phyloP scores from a whole-genome alignment of 2,329 filamentous ascomycete genomes.

The Aureobasidium lini region DNA sequence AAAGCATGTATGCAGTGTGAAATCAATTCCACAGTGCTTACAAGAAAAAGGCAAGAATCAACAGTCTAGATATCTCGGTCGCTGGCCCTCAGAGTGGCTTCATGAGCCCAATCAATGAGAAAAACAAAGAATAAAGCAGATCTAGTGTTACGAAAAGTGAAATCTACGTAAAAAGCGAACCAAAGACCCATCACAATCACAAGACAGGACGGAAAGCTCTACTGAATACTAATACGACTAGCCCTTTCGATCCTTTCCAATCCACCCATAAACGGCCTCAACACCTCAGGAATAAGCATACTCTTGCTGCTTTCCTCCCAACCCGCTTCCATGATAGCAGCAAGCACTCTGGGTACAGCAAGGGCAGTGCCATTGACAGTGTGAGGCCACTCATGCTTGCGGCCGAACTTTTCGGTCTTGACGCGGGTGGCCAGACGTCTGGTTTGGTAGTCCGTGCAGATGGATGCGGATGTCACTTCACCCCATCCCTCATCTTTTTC shows the following conservation, averaged over 20 bases:
- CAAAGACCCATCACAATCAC: no score
- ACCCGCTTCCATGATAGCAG: conserved; percentile 81
- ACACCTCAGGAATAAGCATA: conserved; percentile 68
- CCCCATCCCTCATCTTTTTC: conserved; percentile 70
- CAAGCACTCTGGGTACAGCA: conserved; percentile 81
- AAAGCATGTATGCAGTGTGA: no score
- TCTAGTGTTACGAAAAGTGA: no score
- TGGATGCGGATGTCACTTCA: conserved; percentile 82
- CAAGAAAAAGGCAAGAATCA: no score
- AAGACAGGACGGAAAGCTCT: background rate
- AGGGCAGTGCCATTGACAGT: conserved; percentile 92
- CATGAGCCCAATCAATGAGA: no score
- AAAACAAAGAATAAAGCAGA: no score
- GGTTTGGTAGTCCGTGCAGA: conserved; percentile 92
- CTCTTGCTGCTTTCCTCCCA: conserved; percentile 65
- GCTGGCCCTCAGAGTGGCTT: no score
- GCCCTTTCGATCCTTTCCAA: conserved; percentile 54
- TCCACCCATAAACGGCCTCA: conserved; percentile 80
- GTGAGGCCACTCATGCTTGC: conserved; percentile 66
- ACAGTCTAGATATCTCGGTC: no score
- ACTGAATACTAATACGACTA: conserved; percentile 10
- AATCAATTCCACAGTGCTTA: no score
- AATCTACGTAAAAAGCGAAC: no score
- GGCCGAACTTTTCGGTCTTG: conserved; percentile 39
- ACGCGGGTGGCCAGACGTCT: conserved; percentile 71